These are phyloP conservation scores for Dactylellina drechsleri DNA, from an alignment of 2,329 filamentous ascomycete species.

Conservation along the genomic window DNA sequence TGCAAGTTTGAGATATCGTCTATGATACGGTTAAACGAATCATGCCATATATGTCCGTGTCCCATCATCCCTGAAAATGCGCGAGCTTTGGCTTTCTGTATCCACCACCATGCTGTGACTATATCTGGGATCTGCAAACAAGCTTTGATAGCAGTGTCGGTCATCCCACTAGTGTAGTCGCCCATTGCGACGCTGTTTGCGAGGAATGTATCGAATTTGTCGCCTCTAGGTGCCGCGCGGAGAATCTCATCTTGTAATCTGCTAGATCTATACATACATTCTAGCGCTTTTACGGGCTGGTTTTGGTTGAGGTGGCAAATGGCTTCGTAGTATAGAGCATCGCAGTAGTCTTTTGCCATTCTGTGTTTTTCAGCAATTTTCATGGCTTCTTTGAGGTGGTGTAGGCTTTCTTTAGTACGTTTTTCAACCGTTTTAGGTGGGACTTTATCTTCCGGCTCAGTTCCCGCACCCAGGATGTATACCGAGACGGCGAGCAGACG, in stretches of 20 bases:
- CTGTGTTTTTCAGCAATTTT: constrained; percentile 37
- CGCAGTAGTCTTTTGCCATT: constrained; percentile 27
- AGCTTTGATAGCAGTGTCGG: constrained; percentile 31
- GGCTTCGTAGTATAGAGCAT: constrained; percentile 39
- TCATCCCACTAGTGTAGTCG: constrained; percentile 1
- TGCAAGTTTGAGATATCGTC: constrained; percentile 46
- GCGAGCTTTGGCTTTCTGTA: constrained; percentile 47
- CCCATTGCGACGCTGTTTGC: constrained; percentile 24
- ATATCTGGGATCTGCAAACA: constrained; percentile 37
- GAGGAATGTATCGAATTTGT: constrained; percentile 41
- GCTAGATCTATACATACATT: constrained; percentile 20
- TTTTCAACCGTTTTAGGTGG: constrained; percentile 30
- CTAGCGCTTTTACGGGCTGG: constrained; percentile 23
- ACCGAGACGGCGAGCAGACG: constrained; percentile 27
- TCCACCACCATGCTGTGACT: constrained; percentile 42
- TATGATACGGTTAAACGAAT: constrained; percentile 28
- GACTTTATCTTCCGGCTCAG: constrained; percentile 2
- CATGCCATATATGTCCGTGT: constrained; percentile 30
- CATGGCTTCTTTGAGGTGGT: constrained; percentile 36
- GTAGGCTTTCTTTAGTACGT: constrained; percentile 23
- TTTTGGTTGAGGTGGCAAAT: constrained; percentile 34
- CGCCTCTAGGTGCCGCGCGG: constrained; percentile 26
- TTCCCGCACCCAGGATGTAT: constrained; percentile 12
- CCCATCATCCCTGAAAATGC: constrained; percentile 40
- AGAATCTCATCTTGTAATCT: constrained; percentile 39